Base-by-base conservation (phyloP, 495 filamentous ascomycete genomes). In the Neurospora africana region DNA sequence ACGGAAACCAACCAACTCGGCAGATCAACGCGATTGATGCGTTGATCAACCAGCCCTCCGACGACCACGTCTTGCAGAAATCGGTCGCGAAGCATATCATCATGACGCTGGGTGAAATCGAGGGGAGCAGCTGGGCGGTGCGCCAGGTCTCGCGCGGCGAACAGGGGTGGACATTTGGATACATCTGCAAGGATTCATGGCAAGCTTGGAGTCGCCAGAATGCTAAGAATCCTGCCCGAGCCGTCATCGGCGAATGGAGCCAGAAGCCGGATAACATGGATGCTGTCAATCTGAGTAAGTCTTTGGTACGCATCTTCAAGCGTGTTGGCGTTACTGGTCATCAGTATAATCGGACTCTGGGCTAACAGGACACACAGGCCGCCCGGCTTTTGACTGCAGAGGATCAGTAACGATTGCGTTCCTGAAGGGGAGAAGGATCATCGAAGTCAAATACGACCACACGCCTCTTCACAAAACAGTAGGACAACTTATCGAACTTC, bases 351-450 rank as follows among this genome's bases (percentile, higher is more conserved):
- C 13, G 27, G 5, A 33, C 53, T 21, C 27, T 10, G 67, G 27
- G 27, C 21, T 72, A 37, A 53, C 23, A 13, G n/a, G 2, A 38
- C 30, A 23, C 23, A 19, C 65, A 85, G 83, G 79, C 68, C 84
- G 84, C 35, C 84, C 84, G 39, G 84, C 84, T 0, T 86, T 86
- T 69, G 84, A 86, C 69, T 86, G 84, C 70, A 81, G 84, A 33
- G 84, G 84, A 19, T 80, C 78, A 1, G 72, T 86, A 11, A 80
- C 74, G 19, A 82, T 86, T 43, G 75, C 79, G 5, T 86, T 86
- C 70, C 74, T 79, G 35, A 84, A 78, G 71, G 78, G 77, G 0
- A 76, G 75, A 8, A 80, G 80, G 67, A 75, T 73, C 35, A 81
- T 85, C 30, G 75, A 82, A 40, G 78, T 84, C 11, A 84, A 84